These are phyloP conservation scores for Platanus orientalis DNA, from an alignment of 164 flowering plant genomes.

Conservation along the genomic window DNA sequence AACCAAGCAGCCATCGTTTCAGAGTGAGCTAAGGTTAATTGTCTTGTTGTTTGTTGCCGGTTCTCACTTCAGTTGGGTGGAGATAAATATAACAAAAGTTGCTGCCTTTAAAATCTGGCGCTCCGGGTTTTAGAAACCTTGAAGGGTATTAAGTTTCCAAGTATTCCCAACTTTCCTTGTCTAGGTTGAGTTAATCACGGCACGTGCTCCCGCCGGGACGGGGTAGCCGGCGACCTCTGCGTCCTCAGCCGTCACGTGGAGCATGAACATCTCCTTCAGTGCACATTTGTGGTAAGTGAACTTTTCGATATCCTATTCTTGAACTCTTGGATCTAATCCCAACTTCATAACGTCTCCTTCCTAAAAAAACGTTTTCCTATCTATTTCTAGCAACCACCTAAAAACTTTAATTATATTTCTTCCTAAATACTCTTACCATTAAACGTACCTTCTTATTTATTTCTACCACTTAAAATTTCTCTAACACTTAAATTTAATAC, in stretches of 20 bases:
- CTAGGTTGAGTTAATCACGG: conserved; percentile 68
- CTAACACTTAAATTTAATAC: too few relatives aligned
- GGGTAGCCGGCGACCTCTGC: conserved; percentile 57
- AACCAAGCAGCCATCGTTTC: too few relatives aligned
- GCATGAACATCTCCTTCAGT: conserved; percentile 67
- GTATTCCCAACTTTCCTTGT: conserved; percentile 58
- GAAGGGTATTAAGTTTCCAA: conserved; percentile 49
- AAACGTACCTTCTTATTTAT: too few relatives aligned
- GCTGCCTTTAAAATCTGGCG: conserved; percentile 60
- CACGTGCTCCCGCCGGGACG: conserved; percentile 55
- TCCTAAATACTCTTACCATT: too few relatives aligned
- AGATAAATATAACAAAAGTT: conserved; percentile 32
- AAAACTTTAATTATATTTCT: too few relatives aligned
- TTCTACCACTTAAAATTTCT: too few relatives aligned
- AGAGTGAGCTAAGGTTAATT: too few relatives aligned
- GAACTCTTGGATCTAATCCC: conserved; percentile 48
- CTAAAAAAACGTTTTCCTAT: too few relatives aligned
- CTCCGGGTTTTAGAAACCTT: conserved; percentile 44
- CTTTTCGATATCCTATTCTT: conserved; percentile 71
- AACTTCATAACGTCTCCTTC: too few relatives aligned
- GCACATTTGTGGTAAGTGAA: conserved; percentile 47
- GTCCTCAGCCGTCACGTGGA: conserved; percentile 70
- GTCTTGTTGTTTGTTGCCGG: not conserved
- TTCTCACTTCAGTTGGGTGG: conserved; percentile 26
- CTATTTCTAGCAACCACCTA: too few relatives aligned